These are phyloP conservation scores for Peniophora sp. DNA, from an alignment of 1,284 basidiomycete species.

Conservation along the genomic window DNA sequence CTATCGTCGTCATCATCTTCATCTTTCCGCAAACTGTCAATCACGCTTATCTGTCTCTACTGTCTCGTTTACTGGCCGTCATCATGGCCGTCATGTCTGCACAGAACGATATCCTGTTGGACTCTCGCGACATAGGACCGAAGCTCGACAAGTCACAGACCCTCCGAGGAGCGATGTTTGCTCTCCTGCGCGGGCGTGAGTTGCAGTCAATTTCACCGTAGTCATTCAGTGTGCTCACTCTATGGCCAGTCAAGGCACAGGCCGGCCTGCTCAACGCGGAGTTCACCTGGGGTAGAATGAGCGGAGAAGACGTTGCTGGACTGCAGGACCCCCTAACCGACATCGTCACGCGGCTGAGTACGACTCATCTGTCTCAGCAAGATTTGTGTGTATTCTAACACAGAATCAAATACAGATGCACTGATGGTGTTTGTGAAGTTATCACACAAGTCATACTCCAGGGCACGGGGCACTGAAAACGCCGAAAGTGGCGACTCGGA, in stretches of 20 bases:
- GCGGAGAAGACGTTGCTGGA: conserved; percentile 41
- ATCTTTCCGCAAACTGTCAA: conserved; percentile 73
- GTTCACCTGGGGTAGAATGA: conserved; percentile 46
- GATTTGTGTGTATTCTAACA: too few relatives aligned
- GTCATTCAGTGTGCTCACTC: background rate
- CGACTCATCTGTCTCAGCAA: conserved; percentile 12
- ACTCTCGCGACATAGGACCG: conserved; percentile 5
- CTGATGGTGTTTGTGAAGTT: conserved; percentile 8
- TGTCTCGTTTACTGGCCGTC: conserved; percentile 23
- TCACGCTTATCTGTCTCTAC: conserved; percentile 33
- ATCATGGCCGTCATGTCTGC: conserved; percentile 28
- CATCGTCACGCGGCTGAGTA: conserved; percentile 34
- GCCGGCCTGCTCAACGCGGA: conserved; percentile 43
- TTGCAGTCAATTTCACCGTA: background rate
- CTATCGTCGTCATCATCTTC: conserved; percentile 44
- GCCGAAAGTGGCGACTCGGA: background rate
- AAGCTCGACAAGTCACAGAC: conserved; percentile 24
- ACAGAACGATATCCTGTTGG: conserved; percentile 30
- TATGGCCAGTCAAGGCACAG: conserved; percentile 27
- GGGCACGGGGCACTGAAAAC: background rate
- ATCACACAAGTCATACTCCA: background rate
- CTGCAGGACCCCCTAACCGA: conserved; percentile 35
- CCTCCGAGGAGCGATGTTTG: conserved; percentile 16
- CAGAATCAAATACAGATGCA: conserved; percentile 7
- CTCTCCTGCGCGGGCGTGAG: conserved; percentile 9